These are phyloP conservation scores for Neurospora tetraspora DNA, from an alignment of 495 filamentous ascomycete genomes.

Conservation along the genomic window DNA sequence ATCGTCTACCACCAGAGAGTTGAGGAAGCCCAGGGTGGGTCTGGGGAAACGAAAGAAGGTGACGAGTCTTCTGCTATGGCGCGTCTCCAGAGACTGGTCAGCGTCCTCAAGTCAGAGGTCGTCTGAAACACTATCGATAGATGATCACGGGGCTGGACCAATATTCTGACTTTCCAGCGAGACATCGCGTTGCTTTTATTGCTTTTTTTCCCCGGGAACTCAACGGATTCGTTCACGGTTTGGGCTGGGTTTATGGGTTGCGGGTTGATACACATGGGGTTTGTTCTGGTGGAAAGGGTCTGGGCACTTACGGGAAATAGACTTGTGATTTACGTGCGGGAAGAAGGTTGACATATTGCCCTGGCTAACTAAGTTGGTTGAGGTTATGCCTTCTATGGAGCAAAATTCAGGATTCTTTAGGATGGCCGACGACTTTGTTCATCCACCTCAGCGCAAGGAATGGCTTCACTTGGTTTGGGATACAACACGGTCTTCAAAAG, in stretches of 20 bases:
- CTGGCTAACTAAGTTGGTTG: not conserved
- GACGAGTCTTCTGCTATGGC: conserved; percentile 37
- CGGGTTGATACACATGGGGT: not conserved
- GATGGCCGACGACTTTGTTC: not conserved
- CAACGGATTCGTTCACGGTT: not conserved
- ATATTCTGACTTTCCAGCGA: not conserved
- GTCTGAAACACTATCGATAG: not conserved
- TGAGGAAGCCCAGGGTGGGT: conserved; percentile 45
- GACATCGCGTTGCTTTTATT: not conserved
- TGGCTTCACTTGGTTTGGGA: not conserved
- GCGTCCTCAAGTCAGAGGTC: conserved; percentile 8
- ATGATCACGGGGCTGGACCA: not conserved
- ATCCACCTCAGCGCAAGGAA: not conserved
- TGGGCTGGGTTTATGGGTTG: not conserved
- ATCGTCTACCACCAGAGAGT: conserved; percentile 66
- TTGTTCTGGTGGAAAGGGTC: not conserved
- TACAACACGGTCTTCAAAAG: not conserved
- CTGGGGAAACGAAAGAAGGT: conserved; percentile 35
- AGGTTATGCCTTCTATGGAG: not conserved
- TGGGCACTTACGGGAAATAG: not conserved
- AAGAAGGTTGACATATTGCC: not conserved
- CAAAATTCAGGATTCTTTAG: not conserved
- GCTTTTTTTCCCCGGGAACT: not conserved
- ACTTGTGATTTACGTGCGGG: not conserved
- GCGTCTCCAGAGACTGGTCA: conserved; percentile 48